A percentile compares a stretch with the other conserved stretches of the same genome.
Evolutionary conservation across 768 basidiomycete species (phyloP).

Genomic region (Rhodotorula graminis): DNA sequence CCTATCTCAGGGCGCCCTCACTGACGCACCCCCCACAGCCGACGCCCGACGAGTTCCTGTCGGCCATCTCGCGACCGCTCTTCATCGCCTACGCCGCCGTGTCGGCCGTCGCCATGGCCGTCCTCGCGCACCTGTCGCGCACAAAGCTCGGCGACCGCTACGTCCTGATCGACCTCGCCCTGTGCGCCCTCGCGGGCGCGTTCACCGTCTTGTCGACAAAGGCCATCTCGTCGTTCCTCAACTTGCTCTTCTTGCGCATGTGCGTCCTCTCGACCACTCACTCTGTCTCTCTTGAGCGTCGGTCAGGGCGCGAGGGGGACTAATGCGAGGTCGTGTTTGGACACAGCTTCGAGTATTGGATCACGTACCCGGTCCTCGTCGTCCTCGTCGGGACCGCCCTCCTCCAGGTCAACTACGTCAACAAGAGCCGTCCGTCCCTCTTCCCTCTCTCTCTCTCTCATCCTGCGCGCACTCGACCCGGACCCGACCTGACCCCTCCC

Average conservation of each 20-base stretch:
- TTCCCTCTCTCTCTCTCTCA: constrained; percentile 5
- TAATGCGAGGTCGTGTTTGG: no score
- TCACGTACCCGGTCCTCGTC: constrained; percentile 71
- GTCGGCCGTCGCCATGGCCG: constrained; percentile 57
- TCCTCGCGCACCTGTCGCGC: constrained; percentile 64
- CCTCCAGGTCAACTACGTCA: constrained; percentile 47
- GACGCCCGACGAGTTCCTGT: constrained; percentile 62
- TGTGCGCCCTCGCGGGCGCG: constrained; percentile 68
- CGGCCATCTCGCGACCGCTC: constrained; percentile 63
- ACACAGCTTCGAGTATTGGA: constrained; percentile 60
- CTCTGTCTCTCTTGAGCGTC: not conserved
- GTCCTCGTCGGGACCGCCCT: constrained; percentile 53
- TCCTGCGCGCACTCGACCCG: not conserved
- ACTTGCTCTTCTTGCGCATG: constrained; percentile 49
- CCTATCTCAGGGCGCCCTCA: not conserved
- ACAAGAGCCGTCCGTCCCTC: constrained; percentile 34
- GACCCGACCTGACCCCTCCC: not conserved
- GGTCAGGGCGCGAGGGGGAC: no score
- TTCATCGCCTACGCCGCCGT: constrained; percentile 71
- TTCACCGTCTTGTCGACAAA: constrained; percentile 94
- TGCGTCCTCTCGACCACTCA: not conserved
- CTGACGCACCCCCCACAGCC: constrained; percentile 46
- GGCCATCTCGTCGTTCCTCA: constrained; percentile 78
- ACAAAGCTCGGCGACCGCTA: constrained; percentile 59
- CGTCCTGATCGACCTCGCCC: constrained; percentile 78